Base-by-base conservation (phyloP, 1,284 basidiomycete genomes). In the Fistulina hepatica region DNA sequence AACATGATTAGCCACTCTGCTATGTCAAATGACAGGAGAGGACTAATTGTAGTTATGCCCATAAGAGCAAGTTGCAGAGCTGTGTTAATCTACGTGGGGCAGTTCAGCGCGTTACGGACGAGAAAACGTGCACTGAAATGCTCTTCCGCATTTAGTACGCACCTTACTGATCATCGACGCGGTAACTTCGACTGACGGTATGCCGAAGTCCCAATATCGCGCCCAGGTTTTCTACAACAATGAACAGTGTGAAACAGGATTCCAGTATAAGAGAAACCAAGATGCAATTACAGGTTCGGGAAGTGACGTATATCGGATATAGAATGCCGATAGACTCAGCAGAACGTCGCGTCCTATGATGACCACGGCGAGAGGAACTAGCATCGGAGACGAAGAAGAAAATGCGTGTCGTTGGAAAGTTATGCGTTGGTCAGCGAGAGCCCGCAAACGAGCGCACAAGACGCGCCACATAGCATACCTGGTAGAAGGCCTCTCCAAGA, bases 121-220 rank as follows among this genome's bases (percentile, higher is more conserved):
- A 21, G 15, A 35, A 26, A 24, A 34, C 23, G 10, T 8, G 12
- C 16, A 12, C 9, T 21, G n/a, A 43, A n/a, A n/a, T n/a, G n/a
- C n/a, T n/a, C n/a, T n/a, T n/a, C n/a, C n/a, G n/a, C n/a, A n/a
- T n/a, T n/a, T n/a, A n/a, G n/a, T n/a, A n/a, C 62, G 33, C 37
- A 84, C 88, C 69, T 94, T 94, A 70, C 86, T 92, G 37, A 94
- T 91, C 28, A 61, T 62, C 4, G 93, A 97, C 0, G 93, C 93
- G 20, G 76, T 75, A 6, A 97, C 91, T 57, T 94, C 90, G 1
- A 90, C 94, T 1, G 89, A 92, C 2, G 94, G 92, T 43, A 97
- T 78, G 10, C 84, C 84, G 43, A 94, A 88, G 56, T 97, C 89
- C 81, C 91, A 97, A 59, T 97, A 98, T 25, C 94, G 73, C 33